Conservation (phyloP, 2,329 filamentous ascomycete genomes). For the Colletotrichum sp. region DNA sequence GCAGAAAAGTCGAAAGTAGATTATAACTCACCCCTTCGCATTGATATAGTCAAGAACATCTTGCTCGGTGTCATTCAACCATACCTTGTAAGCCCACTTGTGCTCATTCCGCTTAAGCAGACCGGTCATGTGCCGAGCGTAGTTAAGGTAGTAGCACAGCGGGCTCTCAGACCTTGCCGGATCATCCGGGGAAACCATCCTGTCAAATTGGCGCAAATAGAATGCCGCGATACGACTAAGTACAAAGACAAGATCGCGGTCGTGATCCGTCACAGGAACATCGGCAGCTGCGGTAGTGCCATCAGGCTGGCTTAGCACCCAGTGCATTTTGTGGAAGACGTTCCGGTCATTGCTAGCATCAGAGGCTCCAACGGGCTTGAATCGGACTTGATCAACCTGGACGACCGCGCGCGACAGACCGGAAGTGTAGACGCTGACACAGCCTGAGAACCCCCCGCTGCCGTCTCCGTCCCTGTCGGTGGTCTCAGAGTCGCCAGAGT, state of each 20-base stretch:
- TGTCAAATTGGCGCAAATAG: slow-evolving; percentile 23
- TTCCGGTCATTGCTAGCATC: slow-evolving; percentile 2
- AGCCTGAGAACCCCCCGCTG: not conserved
- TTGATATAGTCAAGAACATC: not conserved
- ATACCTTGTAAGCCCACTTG: slow-evolving; percentile 8
- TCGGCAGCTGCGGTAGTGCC: not conserved
- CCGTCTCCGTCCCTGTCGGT: not conserved
- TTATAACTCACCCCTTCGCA: not conserved
- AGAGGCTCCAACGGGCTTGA: slow-evolving; percentile 20
- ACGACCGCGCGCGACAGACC: slow-evolving; percentile 9
- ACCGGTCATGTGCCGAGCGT: slow-evolving; percentile 18
- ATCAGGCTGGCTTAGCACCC: not conserved
- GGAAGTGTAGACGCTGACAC: slow-evolving; percentile 19
- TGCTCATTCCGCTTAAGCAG: slow-evolving; percentile 21
- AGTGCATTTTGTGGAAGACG: not conserved
- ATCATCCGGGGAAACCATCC: not conserved
- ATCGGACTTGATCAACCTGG: slow-evolving; percentile 23
- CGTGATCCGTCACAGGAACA: not conserved
- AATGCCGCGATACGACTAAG: slow-evolving; percentile 27
- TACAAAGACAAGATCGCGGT: slow-evolving; percentile 15
- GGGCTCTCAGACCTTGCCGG: slow-evolving; percentile 13
- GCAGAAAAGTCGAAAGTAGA: no score
- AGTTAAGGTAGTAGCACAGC: slow-evolving; percentile 24
- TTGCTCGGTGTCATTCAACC: slow-evolving; percentile 8
- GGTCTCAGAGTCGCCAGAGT: not conserved